Percentiles rank a stretch among this genome's conserved stretches.
Conservation (phyloP, 148 eudicot species). For the Cornus kousa region DNA sequence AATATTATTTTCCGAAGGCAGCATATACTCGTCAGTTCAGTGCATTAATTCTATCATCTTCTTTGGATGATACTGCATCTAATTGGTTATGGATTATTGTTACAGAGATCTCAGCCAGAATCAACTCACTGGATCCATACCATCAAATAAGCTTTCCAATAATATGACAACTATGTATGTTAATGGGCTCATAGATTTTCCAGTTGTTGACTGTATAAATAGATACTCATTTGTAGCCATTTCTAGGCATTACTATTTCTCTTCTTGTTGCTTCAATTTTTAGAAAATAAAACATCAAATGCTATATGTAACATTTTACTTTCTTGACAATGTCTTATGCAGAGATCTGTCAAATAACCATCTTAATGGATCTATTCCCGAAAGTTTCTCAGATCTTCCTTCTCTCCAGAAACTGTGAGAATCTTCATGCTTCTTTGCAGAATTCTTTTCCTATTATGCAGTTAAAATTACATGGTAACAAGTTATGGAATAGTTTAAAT, state of each 20-base stretch:
- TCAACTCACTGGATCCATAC: constrained; percentile 66
- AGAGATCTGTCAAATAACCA: constrained; percentile 68
- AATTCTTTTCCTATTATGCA: not conserved
- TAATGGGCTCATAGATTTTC: not conserved
- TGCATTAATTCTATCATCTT: not conserved
- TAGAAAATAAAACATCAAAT: not conserved
- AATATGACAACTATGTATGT: constrained; percentile 79
- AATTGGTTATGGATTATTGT: not conserved
- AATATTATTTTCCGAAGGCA: not conserved
- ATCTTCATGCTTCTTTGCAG: not conserved
- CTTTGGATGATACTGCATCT: not conserved
- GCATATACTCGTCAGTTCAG: not conserved
- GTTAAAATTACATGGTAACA: not conserved
- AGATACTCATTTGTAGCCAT: not conserved
- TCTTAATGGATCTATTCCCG: constrained; percentile 73
- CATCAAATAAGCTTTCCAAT: constrained; percentile 55
- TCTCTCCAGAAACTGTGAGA: constrained; percentile 77
- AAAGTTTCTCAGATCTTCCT: constrained; percentile 60
- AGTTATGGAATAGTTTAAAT: not conserved
- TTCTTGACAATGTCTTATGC: constrained; percentile 21
- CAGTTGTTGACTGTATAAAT: not conserved
- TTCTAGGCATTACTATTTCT: not conserved
- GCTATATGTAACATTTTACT: not conserved
- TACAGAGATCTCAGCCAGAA: constrained; percentile 82
- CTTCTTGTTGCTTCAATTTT: constrained; percentile 2